Evolutionary conservation across 768 basidiomycete genomes (phyloP), one percentile per base, ranked within the genome.

Genomic region (Phylloporus sp.): DNA sequence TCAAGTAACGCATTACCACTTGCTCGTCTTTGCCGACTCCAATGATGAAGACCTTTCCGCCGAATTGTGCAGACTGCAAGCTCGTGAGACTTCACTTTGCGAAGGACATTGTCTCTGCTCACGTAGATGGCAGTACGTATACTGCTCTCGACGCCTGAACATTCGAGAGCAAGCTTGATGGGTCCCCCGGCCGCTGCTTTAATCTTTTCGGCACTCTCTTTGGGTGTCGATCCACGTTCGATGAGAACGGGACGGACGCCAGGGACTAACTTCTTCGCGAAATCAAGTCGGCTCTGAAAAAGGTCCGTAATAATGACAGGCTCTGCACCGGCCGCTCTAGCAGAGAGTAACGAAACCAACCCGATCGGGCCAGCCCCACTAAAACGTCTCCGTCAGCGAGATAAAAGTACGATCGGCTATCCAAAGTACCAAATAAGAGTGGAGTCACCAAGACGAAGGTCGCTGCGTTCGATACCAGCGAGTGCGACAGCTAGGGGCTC

Each of bases 331-430:
- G 82, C 82, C 38, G 83, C 82, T 36, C 80, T 71, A 7, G 81
- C 79, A 40, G 82, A 78, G 24, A 84, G 71, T 17, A 84, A 69
- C 15, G 82, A 71, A 21, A 80, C 68, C 18, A 84, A 69, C 15
- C 82, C 82, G 44, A 85, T 84, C 3, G 83, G 82, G 15, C 82
- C 82, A 20, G 82, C 79, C 45, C 82, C 82, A 57, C 81, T 82
- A 46, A 39, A 46, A 28, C 41, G 17, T 13, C 21, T n/a, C n/a
- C n/a, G 34, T 64, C 35, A 65, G 63, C 31, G 18, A 23, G 11
- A 39, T 22, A 39, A 33, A n/a, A 39, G 18, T 14, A 22, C 20
- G 17, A 36, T 22, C 5, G 9, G 32, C 21, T 34, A 18, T 24
- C 27, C 7, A 24, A 32, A 7, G 15, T 64, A 82, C 81, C 81